Evolutionary conservation across 116 monocot species (phyloP).

Genomic region (Zostera marina): DNA sequence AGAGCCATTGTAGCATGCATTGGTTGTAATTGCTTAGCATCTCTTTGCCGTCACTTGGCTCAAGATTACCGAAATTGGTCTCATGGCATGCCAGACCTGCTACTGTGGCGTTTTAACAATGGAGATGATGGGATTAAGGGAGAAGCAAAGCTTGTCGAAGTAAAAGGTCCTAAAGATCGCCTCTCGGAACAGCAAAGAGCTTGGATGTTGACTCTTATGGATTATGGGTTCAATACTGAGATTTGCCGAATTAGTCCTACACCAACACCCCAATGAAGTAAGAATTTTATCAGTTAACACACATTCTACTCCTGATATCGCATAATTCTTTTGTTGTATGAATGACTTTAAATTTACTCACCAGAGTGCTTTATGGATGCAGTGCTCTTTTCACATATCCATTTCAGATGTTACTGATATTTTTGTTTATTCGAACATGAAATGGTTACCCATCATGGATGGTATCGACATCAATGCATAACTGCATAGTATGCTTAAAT

Average conservation of each 20-base stretch:
- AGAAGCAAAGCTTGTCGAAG: conserved; percentile 86
- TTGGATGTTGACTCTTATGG: conserved; percentile 80
- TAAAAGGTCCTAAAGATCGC: conserved; percentile 81
- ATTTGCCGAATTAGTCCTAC: conserved; percentile 61
- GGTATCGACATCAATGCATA: no score
- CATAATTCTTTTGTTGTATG: no score
- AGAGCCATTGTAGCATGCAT: conserved; percentile 64
- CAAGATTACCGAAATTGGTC: conserved; percentile 81
- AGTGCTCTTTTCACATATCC: no score
- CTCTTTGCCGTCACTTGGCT: conserved; percentile 53
- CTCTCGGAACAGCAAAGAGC: conserved; percentile 87
- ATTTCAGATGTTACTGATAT: no score
- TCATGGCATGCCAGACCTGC: conserved; percentile 81
- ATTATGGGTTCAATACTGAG: conserved; percentile 62
- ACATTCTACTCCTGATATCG: no score
- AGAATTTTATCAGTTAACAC: no score
- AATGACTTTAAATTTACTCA: no score
- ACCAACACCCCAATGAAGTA: conserved; percentile 2
- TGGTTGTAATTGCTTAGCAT: conserved; percentile 37
- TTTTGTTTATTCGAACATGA: no score
- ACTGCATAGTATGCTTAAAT: no score
- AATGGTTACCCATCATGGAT: no score
- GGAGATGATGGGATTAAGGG: conserved; percentile 37
- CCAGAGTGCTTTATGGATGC: no score
- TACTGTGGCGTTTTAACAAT: conserved; percentile 67